phyloP scores from a whole-genome alignment of 2,329 filamentous ascomycete species.

The Emericellopsis cladophorae region DNA sequence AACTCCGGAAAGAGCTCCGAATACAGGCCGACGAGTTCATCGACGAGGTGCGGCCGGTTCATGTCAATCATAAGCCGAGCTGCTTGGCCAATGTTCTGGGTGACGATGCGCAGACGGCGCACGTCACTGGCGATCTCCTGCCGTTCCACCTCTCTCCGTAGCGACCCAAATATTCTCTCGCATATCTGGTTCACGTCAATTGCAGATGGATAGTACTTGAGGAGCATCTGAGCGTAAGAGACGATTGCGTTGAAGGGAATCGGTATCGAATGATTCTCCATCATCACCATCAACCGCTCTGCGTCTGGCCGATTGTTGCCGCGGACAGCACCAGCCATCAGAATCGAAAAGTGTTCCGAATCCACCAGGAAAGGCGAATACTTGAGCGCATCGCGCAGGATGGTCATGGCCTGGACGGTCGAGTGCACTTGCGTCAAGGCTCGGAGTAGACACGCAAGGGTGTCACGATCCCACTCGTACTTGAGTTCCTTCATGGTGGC shows the following conservation, averaged over 20 bases:
- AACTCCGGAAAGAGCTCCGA: constrained; percentile 23
- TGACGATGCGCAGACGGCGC: no score
- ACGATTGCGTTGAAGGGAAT: constrained; percentile 29
- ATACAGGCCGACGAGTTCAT: constrained; percentile 44
- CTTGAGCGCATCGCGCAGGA: constrained; percentile 29
- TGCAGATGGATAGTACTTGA: constrained; percentile 2
- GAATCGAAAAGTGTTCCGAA: constrained; percentile 35
- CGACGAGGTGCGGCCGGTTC: constrained; percentile 16
- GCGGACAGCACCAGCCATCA: constrained; percentile 38
- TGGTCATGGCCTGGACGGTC: constrained; percentile 32
- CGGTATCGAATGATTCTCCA: constrained; percentile 27
- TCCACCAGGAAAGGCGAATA: constrained; percentile 31
- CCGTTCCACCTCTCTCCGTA: constrained; percentile 8
- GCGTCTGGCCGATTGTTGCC: constrained; percentile 29
- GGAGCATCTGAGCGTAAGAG: constrained; percentile 8
- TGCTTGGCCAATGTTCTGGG: constrained; percentile 16
- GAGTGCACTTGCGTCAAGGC: constrained; percentile 36
- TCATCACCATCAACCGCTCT: constrained; percentile 25
- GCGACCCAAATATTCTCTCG: constrained; percentile 14
- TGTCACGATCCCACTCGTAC: constrained; percentile 34
- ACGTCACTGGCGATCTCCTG: background rate
- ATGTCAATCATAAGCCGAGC: constrained; percentile 20
- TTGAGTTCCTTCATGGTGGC: constrained; percentile 31
- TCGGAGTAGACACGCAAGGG: constrained; percentile 35
- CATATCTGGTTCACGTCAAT: constrained; percentile 11